Percentiles rank a stretch among this genome's conserved stretches.
These are phyloP conservation scores for Epichloe uncinata DNA, from an alignment of 2,329 filamentous ascomycete species.

Conservation along the genomic window DNA sequence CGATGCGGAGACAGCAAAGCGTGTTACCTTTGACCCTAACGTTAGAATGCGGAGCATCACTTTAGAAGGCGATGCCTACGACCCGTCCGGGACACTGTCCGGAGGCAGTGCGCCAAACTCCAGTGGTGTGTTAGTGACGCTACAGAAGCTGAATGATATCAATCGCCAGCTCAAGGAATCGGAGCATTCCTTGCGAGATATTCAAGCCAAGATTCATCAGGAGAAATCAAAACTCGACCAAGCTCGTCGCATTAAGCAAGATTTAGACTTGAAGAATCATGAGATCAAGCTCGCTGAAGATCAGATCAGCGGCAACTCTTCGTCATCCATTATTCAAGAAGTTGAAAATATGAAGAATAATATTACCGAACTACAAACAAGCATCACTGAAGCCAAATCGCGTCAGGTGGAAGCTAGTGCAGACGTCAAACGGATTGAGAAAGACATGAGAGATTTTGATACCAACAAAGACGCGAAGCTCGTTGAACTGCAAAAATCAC, in stretches of 20 bases:
- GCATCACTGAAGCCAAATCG: slow-evolving; percentile 64
- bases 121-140: slow-evolving; percentile 82
- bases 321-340: slow-evolving; percentile 88
- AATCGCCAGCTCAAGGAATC: slow-evolving; percentile 60
- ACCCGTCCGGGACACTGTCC: slow-evolving; percentile 88
- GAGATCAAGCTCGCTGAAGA: slow-evolving; percentile 94
- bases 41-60: slow-evolving; percentile 95
- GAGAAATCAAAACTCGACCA: slow-evolving; percentile 87
- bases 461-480: slow-evolving; percentile 96
- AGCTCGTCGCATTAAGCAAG: slow-evolving; percentile 74
- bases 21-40: slow-evolving; percentile 87
- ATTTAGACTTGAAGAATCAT: slow-evolving; percentile 84
- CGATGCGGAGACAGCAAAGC: slow-evolving; percentile 87
- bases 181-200: slow-evolving; percentile 51
- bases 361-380: slow-evolving; percentile 66
- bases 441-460: slow-evolving; percentile 97
- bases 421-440: slow-evolving; percentile 86
- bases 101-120: slow-evolving; percentile 89
- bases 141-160: slow-evolving; percentile 86
- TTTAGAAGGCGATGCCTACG: slow-evolving; percentile 90
- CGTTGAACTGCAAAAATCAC: slow-evolving; percentile 70
- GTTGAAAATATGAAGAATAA: slow-evolving; percentile 86
- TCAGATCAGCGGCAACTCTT: slow-evolving; percentile 90
- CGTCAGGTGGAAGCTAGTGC: slow-evolving; percentile 69
- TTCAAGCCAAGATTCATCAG: slow-evolving; percentile 65